Evolutionary conservation across 176 grass and related monocot species (phyloP).

Genomic region (Typha latifolia): DNA sequence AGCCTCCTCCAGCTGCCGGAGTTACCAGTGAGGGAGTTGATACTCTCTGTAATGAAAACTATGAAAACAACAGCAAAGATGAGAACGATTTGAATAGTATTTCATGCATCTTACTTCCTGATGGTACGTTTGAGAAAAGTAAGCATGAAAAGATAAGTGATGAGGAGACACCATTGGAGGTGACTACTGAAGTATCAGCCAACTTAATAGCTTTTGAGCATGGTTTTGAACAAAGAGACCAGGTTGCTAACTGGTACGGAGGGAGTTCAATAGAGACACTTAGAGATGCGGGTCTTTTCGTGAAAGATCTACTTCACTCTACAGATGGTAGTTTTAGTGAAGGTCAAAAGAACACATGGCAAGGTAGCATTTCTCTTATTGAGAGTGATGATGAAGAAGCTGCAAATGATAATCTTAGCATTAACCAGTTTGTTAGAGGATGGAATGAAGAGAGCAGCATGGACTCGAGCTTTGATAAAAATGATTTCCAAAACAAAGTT

Average conservation of each 20-base stretch:
- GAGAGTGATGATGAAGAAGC: background rate
- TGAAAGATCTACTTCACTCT: background rate
- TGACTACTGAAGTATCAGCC: conserved; percentile 12
- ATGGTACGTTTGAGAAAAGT: conserved; percentile 25
- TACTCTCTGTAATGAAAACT: background rate
- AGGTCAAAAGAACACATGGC: background rate
- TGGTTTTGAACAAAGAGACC: background rate
- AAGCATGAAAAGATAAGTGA: background rate
- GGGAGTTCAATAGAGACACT: conserved; percentile 1
- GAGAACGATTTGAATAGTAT: conserved; percentile 8
- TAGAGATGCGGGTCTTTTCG: conserved; percentile 20
- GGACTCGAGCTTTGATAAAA: conserved; percentile 9
- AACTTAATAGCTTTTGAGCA: background rate
- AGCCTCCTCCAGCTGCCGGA: conserved; percentile 11
- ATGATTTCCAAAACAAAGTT: conserved; percentile 11
- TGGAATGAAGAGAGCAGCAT: conserved; percentile 13
- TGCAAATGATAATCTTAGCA: conserved; percentile 3
- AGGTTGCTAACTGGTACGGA: conserved; percentile 14
- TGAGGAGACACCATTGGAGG: background rate
- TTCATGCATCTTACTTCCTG: conserved; percentile 15
- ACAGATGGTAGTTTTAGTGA: background rate
- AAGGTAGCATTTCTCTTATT: background rate
- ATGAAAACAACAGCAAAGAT: conserved; percentile 1
- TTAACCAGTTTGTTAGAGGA: conserved; percentile 8
- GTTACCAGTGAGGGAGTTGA: conserved; percentile 12